Evolutionary conservation across 352 stramenopile genomes (phyloP), one percentile per base, ranked within the genome.

Genomic region (Hyaloperonospora arabidopsidis): DNA sequence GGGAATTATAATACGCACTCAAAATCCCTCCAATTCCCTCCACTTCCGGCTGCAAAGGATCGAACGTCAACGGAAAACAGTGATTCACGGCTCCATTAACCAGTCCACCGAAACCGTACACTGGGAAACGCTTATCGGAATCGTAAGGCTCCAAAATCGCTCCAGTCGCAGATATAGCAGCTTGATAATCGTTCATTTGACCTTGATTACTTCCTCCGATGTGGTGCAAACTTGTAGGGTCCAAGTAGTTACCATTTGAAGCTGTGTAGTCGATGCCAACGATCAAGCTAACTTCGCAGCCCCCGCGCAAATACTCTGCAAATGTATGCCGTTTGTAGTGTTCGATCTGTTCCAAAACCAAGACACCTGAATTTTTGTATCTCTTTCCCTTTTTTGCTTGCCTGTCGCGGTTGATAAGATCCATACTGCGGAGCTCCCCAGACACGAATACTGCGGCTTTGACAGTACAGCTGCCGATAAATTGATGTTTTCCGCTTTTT

Each of bases 251-350:
- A 36, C 76, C 73, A 52, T 86, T 87, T 1, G 72, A 88, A 4
- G 71, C 78, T n/a, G 78, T 90, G 61, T 86, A 93, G 53, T 95
- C 84, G 45, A 95, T 83, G 7, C 79, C 84, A 32, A 88, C 62
- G 12, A 94, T 82, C 29, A 94, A 54, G 39, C 83, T 89, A 45
- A 89, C 68, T 57, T 89, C 76, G 15, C 72, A 86, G 7, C 79
- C 79, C 14, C 79, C 79, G 12, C 76, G 76, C 10, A 89, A 52
- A 52, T 70, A 89, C 54, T 89, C 79, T 12, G 74, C 76, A 44
- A 89, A 89, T 3, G 79, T 89, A 40, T 82, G 70, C 28, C 78
- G 46, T 49, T 86, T 85, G 52, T 84, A 86, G 22, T 59, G 67
- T 48, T 87, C 74, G 14, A 82, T 63, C 29, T 73, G 64, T n/a